Evolutionary conservation across 1,139 yeast genomes (phyloP), one percentile per base, ranked within the genome.

Genomic region (Geotrichum citri-aurantii): DNA sequence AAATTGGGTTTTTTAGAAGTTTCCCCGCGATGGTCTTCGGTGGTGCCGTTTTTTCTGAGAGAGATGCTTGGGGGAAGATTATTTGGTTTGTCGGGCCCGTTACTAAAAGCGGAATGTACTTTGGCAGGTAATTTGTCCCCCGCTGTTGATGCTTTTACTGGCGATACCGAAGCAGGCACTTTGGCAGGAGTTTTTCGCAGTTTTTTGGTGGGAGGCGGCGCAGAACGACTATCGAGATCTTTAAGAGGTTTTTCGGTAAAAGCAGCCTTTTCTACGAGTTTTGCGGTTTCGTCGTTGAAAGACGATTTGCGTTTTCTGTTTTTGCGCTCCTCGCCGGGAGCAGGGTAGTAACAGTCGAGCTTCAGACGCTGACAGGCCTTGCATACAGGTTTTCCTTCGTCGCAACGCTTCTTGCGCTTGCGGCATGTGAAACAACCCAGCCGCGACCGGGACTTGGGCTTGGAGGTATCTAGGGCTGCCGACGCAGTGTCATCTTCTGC

Each of bases 341-440:
- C 60, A 3, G 84, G 84, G 77, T 83, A 81, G 40, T 72, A 73
- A 68, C 91, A 85, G 31, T 74, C 77, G 54, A 83, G 75, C 1
- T 78, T 74, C 33, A 85, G 70, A 60, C 91, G 71, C 7, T 66
- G 59, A 69, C 90, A 85, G 59, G 85, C 88, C 0, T 75, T 68
- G 66, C 93, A 86, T 2, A 68, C 66, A 2, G 93, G 93, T 59
- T 77, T 77, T 0, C 69, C 68, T 68, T 86, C 92, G 66, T 86
- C 83, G 66, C 93, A 86, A 64, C 88, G 81, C 69, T 86, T 86
- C 66, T 86, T 86, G 49, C 93, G 73, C 52, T 80, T 77, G 60
- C 89, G 81, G 66, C 93, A 86, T 0, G 91, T 85, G 51, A 85
- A 71, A 68, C 93, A 86, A 0, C 93, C 93, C 63, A 76, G 76